Percentiles rank a stretch among this genome's conserved stretches.
Conservation (phyloP, 2,329 filamentous ascomycete species). For the Parastagonospora nodorum region DNA sequence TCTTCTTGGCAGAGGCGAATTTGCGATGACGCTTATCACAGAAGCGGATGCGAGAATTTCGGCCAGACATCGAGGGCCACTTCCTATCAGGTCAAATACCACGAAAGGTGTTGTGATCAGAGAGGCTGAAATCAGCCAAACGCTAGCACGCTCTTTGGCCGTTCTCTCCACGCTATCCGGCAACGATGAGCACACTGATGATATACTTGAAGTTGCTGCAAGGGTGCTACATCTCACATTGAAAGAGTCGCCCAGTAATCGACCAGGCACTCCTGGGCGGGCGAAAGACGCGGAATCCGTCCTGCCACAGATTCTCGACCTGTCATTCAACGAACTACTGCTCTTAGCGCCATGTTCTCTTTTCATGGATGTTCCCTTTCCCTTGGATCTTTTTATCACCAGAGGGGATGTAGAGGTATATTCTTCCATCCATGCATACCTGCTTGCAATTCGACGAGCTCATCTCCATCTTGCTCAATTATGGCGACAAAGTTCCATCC, state of each 20-base stretch:
- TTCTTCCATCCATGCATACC: conserved; percentile 82
- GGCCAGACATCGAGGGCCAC: conserved; percentile 65
- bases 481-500: conserved; percentile 82
- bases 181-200: conserved; percentile 75
- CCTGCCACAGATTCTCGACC: conserved; percentile 45
- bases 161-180: conserved; percentile 76
- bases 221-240: conserved; percentile 73
- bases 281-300: conserved; percentile 37
- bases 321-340: conserved; percentile 78
- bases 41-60: conserved; percentile 82
- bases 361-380: conserved; percentile 73
- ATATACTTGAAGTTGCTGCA: conserved; percentile 80
- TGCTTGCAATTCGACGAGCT: conserved; percentile 82
- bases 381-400: conserved; percentile 85
- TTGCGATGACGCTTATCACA: conserved; percentile 82
- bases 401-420: conserved; percentile 77
- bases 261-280: conserved; percentile 49
- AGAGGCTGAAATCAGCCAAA: conserved; percentile 81
- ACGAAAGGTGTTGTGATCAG: conserved; percentile 73
- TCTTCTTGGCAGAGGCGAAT: conserved; percentile 85
- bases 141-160: conserved; percentile 78
- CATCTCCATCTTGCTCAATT: conserved; percentile 83
- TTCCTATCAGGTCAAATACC: conserved; percentile 47
- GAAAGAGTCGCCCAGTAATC: conserved; percentile 50
- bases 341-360: conserved; percentile 77